Evolutionary conservation across 2,329 filamentous ascomycete genomes (phyloP).

Genomic region (Penicillium oxalicum): DNA sequence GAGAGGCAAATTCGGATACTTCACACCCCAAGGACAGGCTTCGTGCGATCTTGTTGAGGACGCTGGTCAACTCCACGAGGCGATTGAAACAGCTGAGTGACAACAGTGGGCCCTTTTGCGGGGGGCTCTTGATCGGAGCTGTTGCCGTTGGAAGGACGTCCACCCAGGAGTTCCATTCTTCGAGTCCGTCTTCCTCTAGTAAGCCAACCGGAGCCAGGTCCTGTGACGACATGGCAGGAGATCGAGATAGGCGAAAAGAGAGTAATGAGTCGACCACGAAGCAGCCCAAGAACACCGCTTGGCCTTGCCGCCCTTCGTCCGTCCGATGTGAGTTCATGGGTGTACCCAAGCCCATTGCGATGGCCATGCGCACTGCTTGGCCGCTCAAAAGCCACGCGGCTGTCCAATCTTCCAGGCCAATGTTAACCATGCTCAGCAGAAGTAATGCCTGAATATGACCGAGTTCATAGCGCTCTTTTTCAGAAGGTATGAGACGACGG

Average conservation of each 20-base stretch:
- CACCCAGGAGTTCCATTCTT: constrained; percentile 70
- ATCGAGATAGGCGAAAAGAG: constrained; percentile 42
- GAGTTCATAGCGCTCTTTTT: constrained; percentile 35
- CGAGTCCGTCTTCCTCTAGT: constrained; percentile 60
- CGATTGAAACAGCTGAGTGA: constrained; percentile 51
- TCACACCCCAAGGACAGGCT: constrained; percentile 27
- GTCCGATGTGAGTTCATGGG: constrained; percentile 23
- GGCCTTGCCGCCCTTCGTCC: constrained; percentile 31
- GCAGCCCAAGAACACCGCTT: constrained; percentile 47
- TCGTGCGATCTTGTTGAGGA: constrained; percentile 32
- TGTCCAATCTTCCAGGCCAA: constrained; percentile 42
- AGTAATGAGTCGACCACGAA: constrained; percentile 51
- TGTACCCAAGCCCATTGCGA: constrained; percentile 33
- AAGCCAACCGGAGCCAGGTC: constrained; percentile 46
- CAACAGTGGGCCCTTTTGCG: constrained; percentile 36
- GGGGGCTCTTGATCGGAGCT: constrained; percentile 23
- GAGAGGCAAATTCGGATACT: constrained; percentile 27
- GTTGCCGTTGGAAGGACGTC: constrained; percentile 39
- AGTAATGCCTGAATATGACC: constrained; percentile 43
- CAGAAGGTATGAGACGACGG: constrained; percentile 34
- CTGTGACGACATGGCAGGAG: constrained; percentile 42
- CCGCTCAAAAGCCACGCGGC: constrained; percentile 52
- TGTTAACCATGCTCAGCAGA: constrained; percentile 46
- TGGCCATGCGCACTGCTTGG: constrained; percentile 46
- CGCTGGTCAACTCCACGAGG: constrained; percentile 39